Evolutionary conservation across 1,284 basidiomycete genomes (phyloP), one percentile per base, ranked within the genome.

Genomic region (Malassezia caprae): DNA sequence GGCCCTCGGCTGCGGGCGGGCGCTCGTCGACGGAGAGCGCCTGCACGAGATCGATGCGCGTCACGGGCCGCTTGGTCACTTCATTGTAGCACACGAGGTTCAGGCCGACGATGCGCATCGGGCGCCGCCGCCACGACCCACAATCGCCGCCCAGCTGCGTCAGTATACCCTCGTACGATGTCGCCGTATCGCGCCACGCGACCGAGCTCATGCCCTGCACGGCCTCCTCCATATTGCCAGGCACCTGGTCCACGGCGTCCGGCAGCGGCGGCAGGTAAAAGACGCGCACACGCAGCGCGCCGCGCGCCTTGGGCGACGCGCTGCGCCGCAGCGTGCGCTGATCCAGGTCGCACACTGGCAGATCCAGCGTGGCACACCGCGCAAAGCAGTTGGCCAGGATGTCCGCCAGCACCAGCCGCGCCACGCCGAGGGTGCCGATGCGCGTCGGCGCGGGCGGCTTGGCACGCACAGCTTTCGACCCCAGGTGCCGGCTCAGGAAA

Each of bases 121-220:
- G 83, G 39, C 93, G 83, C 44, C 93, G 81, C 41, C 88, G 84
- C 84, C 90, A 94, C 11, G 87, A 93, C 62, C 15, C 51, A 72
- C 90, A 94, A 76, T 94, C 93, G n/a, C 90, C 93, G 4, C 93
- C 93, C 58, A 82, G 82, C 77, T 98, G 93, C 12, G 93, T 98
- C 66, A 98, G 76, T 0, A 84, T 84, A n/a, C 91, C 90, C 75
- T 91, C 85, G 48, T 64, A 61, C 59, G 68, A 63, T 73, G 91
- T 90, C 44, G 86, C 86, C 55, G 85, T 81, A 76, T 90, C 88
- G 73, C 93, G 89, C 90, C 90, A 94, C 39, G 83, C 83, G 55
- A 89, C 84, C 67, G 90, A 83, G 55, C 87, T 79, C 67, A 98
- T 78, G 0, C 91, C 90, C n/a, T 86, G 81, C 65, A 86, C 81